Base-by-base conservation (phyloP, 257 asterid species). In the Gentiana macrophylla region DNA sequence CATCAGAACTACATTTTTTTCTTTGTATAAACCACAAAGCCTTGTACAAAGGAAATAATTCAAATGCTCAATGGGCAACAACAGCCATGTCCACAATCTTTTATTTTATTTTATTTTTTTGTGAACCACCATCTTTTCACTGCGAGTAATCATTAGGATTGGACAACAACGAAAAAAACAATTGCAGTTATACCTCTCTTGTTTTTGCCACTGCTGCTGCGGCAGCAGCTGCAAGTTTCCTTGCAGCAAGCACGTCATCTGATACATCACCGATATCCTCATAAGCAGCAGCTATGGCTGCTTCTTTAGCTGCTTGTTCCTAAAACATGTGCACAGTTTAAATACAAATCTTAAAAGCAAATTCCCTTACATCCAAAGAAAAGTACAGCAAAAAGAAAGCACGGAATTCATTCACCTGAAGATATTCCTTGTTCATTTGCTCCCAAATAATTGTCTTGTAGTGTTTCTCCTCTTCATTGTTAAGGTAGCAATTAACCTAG, bases 251-350 rank as follows among this genome's bases (percentile, higher is more conserved):
- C 48, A 73, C 74, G 12, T 80, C 90, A 60, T 73, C 90, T 4
- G 93, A 60, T 69, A 79, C 76, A 55, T 79, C 80, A 4, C 74
- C 53, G 32, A 73, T 62, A 60, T 33, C 83, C 70, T 78, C 70
- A 69, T 65, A 61, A 62, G 82, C 85, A 56, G 83, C 86, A 35
- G 73, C 36, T 37, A 62, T 84, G 0, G 75, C 92, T 37, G 83
- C 95, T 79, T 80, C 85, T 69, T 89, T 89, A 32, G 82, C 93
- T 47, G 86, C 88, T 77, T 86, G 84, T 78, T 84, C 97, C 95
- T 86, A 79, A 48, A 55, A 69, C 37, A 37, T 4, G 43, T 57
- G 44, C 32, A 43, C 36, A 33, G 37, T 43, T 13, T 32, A 7
- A 41, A 41, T 5, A 41, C 5, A 41, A 41, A 3, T 50, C 53